Percentiles rank a stretch among this genome's conserved stretches.
These are phyloP conservation scores for Boletus barrowsii DNA, from an alignment of 768 basidiomycete genomes.

Conservation along the genomic window DNA sequence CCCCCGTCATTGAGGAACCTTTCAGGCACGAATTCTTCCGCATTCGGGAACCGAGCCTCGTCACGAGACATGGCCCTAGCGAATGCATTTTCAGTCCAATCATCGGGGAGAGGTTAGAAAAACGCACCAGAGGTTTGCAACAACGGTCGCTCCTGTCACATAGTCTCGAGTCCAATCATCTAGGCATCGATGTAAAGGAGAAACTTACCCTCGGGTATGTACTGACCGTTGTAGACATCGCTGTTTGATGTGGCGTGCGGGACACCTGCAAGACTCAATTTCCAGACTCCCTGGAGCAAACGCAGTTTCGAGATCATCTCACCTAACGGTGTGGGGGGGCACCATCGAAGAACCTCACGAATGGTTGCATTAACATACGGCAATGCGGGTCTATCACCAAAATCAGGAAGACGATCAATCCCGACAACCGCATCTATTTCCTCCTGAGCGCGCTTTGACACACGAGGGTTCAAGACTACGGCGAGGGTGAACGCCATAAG, in stretches of 20 bases:
- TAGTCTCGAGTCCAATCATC: background rate
- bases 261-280: constrained; percentile 7
- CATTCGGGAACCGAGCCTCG: constrained; percentile 6
- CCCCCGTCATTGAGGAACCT: constrained; percentile 13
- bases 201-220: constrained; percentile 31
- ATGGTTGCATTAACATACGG: constrained; percentile 9
- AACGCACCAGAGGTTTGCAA: constrained; percentile 12
- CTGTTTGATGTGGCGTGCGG: constrained; percentile 18
- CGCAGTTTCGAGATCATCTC: background rate
- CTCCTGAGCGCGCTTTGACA: constrained; percentile 3
- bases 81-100: too few relatives aligned
- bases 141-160: constrained; percentile 5
- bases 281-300: too few relatives aligned
- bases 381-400: constrained; percentile 1
- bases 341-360: constrained; percentile 6
- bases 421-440: constrained; percentile 1
- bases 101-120: background rate
- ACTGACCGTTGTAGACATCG: constrained; percentile 25
- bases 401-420: background rate
- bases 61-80: constrained; percentile 13
- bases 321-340: background rate
- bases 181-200: background rate
- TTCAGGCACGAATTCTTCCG: constrained; percentile 5
- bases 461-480: constrained; percentile 1
- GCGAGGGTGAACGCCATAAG: constrained; percentile 6